Percentiles rank a stretch among this genome's conserved stretches.
Conservation (phyloP, 2,329 filamentous ascomycete genomes). For the Pseudogymnoascus sp. region DNA sequence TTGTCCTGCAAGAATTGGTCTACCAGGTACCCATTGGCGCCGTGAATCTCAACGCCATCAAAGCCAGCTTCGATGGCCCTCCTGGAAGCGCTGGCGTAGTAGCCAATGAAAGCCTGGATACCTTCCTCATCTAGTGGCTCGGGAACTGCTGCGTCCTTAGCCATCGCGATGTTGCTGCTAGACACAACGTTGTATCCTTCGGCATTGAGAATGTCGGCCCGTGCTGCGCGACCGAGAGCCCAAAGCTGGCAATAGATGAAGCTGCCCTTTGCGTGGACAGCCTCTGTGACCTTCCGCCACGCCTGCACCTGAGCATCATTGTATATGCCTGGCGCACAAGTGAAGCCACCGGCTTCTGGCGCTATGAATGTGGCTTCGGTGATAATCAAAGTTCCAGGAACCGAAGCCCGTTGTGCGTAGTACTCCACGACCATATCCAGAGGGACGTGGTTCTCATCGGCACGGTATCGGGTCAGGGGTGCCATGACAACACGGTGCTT, state of each 20-base stretch:
- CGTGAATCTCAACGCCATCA: conserved; percentile 37
- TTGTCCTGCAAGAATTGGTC: conserved; percentile 27
- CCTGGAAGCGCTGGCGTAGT: conserved; percentile 24
- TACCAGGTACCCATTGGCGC: conserved; percentile 27
- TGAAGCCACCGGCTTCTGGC: conserved; percentile 36
- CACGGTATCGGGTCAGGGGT: conserved; percentile 39
- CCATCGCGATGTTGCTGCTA: conserved; percentile 18
- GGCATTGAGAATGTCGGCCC: conserved; percentile 11
- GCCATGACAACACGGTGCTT: conserved; percentile 40
- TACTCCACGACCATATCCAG: conserved; percentile 37
- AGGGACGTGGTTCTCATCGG: conserved; percentile 38
- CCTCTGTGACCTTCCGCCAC: conserved; percentile 53
- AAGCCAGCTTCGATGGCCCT: conserved; percentile 34
- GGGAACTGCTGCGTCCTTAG: conserved; percentile 20
- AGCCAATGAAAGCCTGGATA: conserved; percentile 18
- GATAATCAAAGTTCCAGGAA: conserved; percentile 47
- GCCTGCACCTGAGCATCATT: conserved; percentile 45
- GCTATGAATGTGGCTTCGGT: conserved; percentile 49
- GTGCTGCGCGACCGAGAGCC: conserved; percentile 47
- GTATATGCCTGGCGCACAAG: conserved; percentile 50
- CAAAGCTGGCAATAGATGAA: conserved; percentile 57
- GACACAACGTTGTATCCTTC: not conserved
- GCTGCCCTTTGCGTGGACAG: conserved; percentile 53
- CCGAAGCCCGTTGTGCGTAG: conserved; percentile 43
- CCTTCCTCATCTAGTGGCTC: conserved; percentile 28